Conservation (phyloP, 345 rosid genomes). For the Clausena lansium region DNA sequence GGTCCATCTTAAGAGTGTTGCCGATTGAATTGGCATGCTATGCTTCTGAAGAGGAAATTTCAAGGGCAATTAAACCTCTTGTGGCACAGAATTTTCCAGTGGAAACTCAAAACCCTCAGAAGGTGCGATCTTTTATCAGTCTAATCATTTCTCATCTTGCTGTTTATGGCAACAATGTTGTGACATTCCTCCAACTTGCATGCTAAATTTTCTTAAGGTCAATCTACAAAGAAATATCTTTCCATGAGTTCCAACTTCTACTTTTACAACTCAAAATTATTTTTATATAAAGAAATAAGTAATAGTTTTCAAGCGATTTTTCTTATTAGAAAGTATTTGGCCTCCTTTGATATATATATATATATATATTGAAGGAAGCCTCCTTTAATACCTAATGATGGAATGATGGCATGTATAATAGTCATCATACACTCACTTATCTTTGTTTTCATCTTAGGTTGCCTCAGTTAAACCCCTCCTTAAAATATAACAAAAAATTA, state of each 20-base stretch:
- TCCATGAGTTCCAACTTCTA: neutral
- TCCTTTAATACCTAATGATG: neutral
- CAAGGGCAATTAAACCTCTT: conserved; percentile 71
- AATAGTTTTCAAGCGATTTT: neutral
- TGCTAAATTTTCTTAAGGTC: neutral
- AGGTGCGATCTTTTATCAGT: conserved; percentile 37
- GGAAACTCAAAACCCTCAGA: conserved; percentile 62
- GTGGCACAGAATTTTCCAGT: conserved; percentile 70
- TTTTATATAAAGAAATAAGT: neutral
- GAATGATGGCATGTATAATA: neutral
- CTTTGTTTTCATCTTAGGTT: neutral
- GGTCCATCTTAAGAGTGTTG: conserved; percentile 85
- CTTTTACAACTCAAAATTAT: neutral
- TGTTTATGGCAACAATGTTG: neutral
- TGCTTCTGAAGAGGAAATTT: conserved; percentile 91
- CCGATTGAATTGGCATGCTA: conserved; percentile 94
- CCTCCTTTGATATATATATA: neutral
- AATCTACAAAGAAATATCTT: neutral
- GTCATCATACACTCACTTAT: neutral
- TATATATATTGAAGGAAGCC: neutral
- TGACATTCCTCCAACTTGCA: neutral
- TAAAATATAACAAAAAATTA: neutral
- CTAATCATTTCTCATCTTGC: neutral
- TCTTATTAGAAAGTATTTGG: neutral
- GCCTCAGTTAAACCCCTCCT: neutral